Conservation (phyloP, 345 rosid genomes). For the Durio zibethinus region DNA sequence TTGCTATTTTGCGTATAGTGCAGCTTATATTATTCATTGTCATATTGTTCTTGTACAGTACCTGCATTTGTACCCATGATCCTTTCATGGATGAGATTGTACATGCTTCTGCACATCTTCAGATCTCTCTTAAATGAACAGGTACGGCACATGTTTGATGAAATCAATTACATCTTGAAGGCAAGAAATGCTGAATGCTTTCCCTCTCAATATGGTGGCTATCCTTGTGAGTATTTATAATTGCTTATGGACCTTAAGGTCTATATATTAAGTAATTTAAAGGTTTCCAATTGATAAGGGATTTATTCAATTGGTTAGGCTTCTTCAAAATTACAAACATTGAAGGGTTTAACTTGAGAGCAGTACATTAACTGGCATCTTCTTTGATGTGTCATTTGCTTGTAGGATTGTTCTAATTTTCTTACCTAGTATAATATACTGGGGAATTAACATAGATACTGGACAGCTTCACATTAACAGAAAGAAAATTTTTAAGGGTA, state of each 20-base stretch:
- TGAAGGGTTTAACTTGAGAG: not conserved
- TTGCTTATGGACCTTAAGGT: not conserved
- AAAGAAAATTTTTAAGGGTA: not conserved
- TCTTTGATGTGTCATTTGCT: not conserved
- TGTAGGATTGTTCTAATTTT: not conserved
- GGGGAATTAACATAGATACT: not conserved
- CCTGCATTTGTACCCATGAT: slow-evolving; percentile 11
- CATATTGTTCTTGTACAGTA: not conserved
- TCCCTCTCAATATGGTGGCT: slow-evolving; percentile 66
- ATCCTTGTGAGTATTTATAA: slow-evolving; percentile 42
- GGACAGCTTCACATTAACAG: not conserved
- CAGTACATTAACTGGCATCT: not conserved
- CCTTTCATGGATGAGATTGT: slow-evolving; percentile 20
- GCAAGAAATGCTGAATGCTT: slow-evolving; percentile 95
- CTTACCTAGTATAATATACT: not conserved
- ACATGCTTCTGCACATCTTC: slow-evolving; percentile 43
- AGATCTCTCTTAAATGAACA: slow-evolving; percentile 59
- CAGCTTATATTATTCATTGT: not conserved
- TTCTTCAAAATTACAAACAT: not conserved
- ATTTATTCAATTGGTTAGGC: not conserved
- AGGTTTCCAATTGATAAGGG: not conserved
- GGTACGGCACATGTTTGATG: slow-evolving; percentile 99
- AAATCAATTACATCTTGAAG: slow-evolving; percentile 82
- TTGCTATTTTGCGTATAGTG: not conserved
- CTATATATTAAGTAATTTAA: not conserved